Percentiles rank a stretch among this genome's conserved stretches.
These are phyloP conservation scores for Ilex asprella DNA, from an alignment of 257 asterid species.

Conservation along the genomic window DNA sequence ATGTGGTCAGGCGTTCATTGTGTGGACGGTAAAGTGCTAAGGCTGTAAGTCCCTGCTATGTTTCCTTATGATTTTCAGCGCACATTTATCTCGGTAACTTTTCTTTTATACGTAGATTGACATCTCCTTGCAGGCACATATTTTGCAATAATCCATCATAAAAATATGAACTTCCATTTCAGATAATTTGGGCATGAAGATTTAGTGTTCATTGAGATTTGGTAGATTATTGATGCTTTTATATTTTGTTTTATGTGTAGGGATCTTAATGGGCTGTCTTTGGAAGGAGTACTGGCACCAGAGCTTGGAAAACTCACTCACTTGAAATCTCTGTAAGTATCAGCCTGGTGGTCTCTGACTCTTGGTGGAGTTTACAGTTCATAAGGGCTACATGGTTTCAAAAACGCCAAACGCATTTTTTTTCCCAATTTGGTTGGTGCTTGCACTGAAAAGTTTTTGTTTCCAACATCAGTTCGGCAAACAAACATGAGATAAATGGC, in stretches of 20 bases:
- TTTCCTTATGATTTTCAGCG: background rate
- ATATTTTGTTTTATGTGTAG: slow-evolving; percentile 27
- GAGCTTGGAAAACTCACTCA: slow-evolving; percentile 69
- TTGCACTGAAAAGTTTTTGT: too few relatives aligned
- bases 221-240: background rate
- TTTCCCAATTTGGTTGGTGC: too few relatives aligned
- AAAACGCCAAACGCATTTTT: background rate
- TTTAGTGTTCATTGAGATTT: too few relatives aligned
- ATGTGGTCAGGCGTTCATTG: slow-evolving; percentile 78
- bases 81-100: too few relatives aligned
- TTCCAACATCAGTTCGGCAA: too few relatives aligned
- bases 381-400: background rate
- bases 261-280: slow-evolving; percentile 59
- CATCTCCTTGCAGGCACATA: too few relatives aligned
- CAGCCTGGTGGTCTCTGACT: background rate
- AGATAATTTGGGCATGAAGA: too few relatives aligned
- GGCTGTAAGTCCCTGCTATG: slow-evolving; percentile 49
- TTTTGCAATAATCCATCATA: too few relatives aligned
- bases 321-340: slow-evolving; percentile 67
- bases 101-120: too few relatives aligned
- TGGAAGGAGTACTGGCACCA: slow-evolving; percentile 70
- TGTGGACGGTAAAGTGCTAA: slow-evolving; percentile 53
- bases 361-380: too few relatives aligned
- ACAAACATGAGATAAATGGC: too few relatives aligned
- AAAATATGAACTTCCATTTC: too few relatives aligned